Base-by-base conservation (phyloP, 208 protist genomes). In the Acanthamoeba sp. region DNA sequence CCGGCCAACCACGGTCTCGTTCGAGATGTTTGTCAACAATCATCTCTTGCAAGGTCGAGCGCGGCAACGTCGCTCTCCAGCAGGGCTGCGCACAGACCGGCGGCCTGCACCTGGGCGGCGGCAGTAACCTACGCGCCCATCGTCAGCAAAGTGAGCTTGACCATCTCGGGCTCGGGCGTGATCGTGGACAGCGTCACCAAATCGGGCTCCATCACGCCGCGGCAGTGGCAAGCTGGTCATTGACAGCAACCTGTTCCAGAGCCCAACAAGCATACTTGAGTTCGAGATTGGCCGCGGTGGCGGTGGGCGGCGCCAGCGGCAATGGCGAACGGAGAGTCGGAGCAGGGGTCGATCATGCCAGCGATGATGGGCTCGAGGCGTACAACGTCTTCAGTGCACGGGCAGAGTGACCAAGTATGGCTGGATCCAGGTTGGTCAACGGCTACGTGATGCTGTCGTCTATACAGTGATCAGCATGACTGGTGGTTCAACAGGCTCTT, bases 351-450 rank as follows among this genome's bases (percentile, higher is more conserved):
- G n/a, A n/a, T n/a, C n/a, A n/a, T n/a, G n/a, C n/a, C n/a, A n/a
- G n/a, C n/a, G n/a, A n/a, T n/a, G n/a, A n/a, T n/a, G n/a, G n/a
- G n/a, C n/a, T n/a, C n/a, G n/a, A n/a, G n/a, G n/a, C n/a, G n/a
- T 90, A 90, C 82, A 66, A 90, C 82, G 57, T 66, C 27, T 42
- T 90, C 50, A 14, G 29, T 57, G 48, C 52, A 90, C 82, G 52
- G 82, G 82, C 50, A 90, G 36, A n/a, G 48, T 90, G n/a, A 90
- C 48, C 14, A 90, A 90, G 48, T 42, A 24, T 4, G 82, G 82
- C 57, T 66, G 82, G 52, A 66, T 90, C 82, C 48, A 66, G 34
- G 50, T 90, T 90, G 29, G 82, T 90, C 82, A 66, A 66, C 82
- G 82, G 82, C 50, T 90, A 69, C 57, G 12, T 12, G 52, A 42